Conservation (phyloP, 2,329 filamentous ascomycete genomes). For the Epichloe aotearoae region DNA sequence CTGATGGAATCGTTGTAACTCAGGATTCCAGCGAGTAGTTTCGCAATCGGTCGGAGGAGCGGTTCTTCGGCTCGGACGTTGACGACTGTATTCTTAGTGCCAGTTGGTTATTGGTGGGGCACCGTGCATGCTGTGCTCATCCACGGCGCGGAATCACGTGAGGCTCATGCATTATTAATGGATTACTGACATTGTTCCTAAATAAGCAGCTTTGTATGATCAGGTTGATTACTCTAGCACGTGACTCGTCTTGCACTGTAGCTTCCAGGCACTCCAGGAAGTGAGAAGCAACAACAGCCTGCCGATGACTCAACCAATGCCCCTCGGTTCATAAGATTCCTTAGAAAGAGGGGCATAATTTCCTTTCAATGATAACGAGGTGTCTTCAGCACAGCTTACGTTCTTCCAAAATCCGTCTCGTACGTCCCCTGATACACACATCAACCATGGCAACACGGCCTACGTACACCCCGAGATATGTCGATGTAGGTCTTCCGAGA, state of each 20-base stretch:
- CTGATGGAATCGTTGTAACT: no score
- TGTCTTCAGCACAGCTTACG: neutral
- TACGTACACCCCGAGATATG: constrained; percentile 36
- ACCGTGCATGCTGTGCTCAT: constrained; percentile 2
- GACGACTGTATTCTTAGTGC: neutral
- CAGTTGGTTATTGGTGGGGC: neutral
- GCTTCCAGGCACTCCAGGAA: neutral
- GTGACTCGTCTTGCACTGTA: no score
- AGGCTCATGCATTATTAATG: constrained; percentile 6
- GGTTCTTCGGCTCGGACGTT: constrained; percentile 1
- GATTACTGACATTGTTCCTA: neutral
- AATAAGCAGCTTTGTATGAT: no score
- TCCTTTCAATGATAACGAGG: constrained; percentile 1
- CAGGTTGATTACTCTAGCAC: no score
- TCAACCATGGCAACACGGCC: constrained; percentile 16
- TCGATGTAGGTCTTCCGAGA: constrained; percentile 35
- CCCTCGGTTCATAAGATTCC: neutral
- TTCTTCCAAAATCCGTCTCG: neutral
- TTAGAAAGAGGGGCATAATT: neutral
- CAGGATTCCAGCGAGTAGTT: neutral
- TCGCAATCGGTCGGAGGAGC: neutral
- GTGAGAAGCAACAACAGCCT: neutral
- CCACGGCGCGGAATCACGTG: constrained; percentile 13
- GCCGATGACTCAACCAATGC: neutral
- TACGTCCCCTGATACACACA: constrained; percentile 4